Conservation (phyloP, 768 basidiomycete species). For the Pleurotus platypus region DNA sequence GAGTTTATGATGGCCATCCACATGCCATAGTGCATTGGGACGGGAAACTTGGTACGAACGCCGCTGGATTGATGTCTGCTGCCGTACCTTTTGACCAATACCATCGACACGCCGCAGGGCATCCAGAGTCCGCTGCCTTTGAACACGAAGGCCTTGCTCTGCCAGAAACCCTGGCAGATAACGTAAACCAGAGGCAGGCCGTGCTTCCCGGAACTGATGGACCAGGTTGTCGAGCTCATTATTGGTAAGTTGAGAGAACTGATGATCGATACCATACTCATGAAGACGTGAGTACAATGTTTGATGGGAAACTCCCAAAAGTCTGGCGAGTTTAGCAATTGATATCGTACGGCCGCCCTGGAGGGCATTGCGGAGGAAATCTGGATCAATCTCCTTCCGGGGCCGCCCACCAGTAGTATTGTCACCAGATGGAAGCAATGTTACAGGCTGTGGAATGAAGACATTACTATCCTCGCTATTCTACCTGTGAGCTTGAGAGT, state of each 20-base stretch:
- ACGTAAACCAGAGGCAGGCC: constrained; percentile 20
- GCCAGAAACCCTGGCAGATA: constrained; percentile 26
- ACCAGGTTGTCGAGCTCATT: constrained; percentile 2
- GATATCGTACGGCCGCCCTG: neutral
- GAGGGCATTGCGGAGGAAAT: constrained; percentile 1
- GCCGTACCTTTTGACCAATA: constrained; percentile 17
- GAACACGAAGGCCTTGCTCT: constrained; percentile 20
- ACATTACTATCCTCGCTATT: neutral
- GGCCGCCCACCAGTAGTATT: neutral
- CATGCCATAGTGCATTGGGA: constrained; percentile 27
- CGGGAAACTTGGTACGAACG: constrained; percentile 16
- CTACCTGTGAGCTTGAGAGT: neutral
- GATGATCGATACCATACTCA: neutral
- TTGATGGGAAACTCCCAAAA: constrained; percentile 1
- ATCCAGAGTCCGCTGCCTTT: constrained; percentile 13
- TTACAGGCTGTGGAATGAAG: neutral
- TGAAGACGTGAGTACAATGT: neutral
- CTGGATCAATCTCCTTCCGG: neutral
- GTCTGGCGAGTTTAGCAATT: neutral
- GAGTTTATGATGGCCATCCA: constrained; percentile 32
- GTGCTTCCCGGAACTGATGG: constrained; percentile 1
- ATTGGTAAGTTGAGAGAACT: constrained; percentile 1
- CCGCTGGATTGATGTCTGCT: constrained; percentile 13
- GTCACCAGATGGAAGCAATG: neutral
- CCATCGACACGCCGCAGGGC: constrained; percentile 23